Evolutionary conservation across 2,329 filamentous ascomycete species (phyloP).

Genomic region (Aspergillus novofumigatus): DNA sequence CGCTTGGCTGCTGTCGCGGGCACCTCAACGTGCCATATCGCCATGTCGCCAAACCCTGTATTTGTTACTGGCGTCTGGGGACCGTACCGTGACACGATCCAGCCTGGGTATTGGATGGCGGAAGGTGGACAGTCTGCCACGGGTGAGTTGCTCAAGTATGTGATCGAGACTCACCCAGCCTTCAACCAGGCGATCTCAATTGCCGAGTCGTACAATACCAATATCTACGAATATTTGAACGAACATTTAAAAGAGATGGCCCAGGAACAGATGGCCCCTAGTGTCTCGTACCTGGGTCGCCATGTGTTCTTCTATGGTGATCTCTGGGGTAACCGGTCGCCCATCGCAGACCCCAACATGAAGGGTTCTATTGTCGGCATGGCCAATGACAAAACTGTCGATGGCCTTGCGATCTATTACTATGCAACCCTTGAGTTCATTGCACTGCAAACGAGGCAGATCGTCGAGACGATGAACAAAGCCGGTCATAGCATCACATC

Average conservation of each 20-base stretch:
- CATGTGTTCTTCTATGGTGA: constrained; percentile 99
- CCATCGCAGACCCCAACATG: constrained; percentile 90
- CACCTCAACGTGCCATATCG: constrained; percentile 94
- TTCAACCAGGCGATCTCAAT: constrained; percentile 75
- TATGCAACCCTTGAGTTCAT: constrained; percentile 98
- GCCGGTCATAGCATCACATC: constrained; percentile 81
- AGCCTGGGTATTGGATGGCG: constrained; percentile 92
- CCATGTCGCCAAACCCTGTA: constrained; percentile 88
- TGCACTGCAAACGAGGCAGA: constrained; percentile 92
- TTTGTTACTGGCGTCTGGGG: constrained; percentile 97
- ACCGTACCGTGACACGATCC: constrained; percentile 88
- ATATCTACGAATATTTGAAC: constrained; percentile 95
- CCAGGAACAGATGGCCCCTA: constrained; percentile 65
- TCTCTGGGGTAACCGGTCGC: constrained; percentile 92
- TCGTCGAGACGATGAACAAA: constrained; percentile 88
- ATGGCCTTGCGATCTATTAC: constrained; percentile 86
- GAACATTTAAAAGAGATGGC: constrained; percentile 74
- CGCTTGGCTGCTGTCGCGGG: constrained; percentile 91
- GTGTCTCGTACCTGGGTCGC: constrained; percentile 77
- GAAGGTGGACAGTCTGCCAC: constrained; percentile 97
- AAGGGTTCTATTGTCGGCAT: constrained; percentile 83
- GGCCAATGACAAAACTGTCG: constrained; percentile 78
- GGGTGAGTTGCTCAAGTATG: constrained; percentile 87
- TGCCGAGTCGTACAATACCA: constrained; percentile 76
- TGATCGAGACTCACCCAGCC: constrained; percentile 91